Evolutionary conservation across 371 early-diverging fungal species (phyloP).

Genomic region (Phascolomyces articulosus): DNA sequence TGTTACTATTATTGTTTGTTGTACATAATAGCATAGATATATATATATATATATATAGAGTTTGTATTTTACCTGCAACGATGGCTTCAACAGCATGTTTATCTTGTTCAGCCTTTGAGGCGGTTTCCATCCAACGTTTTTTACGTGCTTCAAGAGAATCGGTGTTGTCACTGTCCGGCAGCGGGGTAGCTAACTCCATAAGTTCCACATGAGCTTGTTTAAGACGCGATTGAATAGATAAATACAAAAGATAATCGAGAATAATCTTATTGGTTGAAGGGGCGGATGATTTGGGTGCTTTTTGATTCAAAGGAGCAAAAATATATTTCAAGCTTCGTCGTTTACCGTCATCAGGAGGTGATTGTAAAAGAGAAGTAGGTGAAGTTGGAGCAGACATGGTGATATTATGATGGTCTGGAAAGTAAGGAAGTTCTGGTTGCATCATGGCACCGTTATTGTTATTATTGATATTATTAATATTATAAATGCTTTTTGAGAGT

Average conservation of each 20-base stretch:
- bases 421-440: conserved; percentile 7
- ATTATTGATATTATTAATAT: neutral
- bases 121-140: conserved; percentile 43
- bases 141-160: conserved; percentile 31
- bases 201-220: conserved; percentile 56
- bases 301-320: conserved; percentile 28
- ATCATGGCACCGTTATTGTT: neutral
- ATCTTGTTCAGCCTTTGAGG: conserved; percentile 50
- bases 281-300: conserved; percentile 22
- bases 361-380: neutral
- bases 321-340: conserved; percentile 31
- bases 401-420: conserved; percentile 1
- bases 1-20: neutral
- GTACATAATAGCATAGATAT: too few species aligned
- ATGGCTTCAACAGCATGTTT: conserved; percentile 56
- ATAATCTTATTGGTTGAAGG: conserved; percentile 65
- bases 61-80: conserved; percentile 48
- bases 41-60: too few species aligned
- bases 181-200: conserved; percentile 37
- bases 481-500: neutral
- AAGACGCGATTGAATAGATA: conserved; percentile 64
- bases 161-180: conserved; percentile 25
- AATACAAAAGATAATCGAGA: conserved; percentile 61
- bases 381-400: neutral
- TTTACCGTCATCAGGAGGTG: conserved; percentile 9